Base-by-base conservation (phyloP, 805 yeast species). In the Starmerella apis region DNA sequence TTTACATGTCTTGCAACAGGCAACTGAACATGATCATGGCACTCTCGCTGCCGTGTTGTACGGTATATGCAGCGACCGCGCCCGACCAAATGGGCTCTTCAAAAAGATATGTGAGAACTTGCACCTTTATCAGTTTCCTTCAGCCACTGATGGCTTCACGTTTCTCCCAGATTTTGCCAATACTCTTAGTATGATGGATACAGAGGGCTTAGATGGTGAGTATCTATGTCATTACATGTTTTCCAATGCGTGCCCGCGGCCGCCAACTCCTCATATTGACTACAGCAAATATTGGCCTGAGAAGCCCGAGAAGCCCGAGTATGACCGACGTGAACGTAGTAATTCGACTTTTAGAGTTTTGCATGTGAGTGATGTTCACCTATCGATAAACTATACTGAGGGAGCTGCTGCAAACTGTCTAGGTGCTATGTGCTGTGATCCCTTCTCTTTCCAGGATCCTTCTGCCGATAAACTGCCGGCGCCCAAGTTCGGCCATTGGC, bases 301-400 rank as follows among this genome's bases (percentile, higher is more conserved):
- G 31, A 72, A 68, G 57, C 76, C 63, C 50, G 68, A 2, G 30
- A 53, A 55, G 68, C 46, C 7, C 3, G 3, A n/a, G 13, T 16
- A 5, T 23, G 37, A 23, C 31, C 38, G 16, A 11, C 22, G 9
- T 23, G 37, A 23, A 31, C 38, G n/a, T 16, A 30, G 23, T 50
- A 49, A 20, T 24, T 25, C 71, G 50, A 67, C 71, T 1, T 76
- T 80, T 63, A 76, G 79, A 52, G 86, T 79, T 4, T 67, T 81
- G 53, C 88, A 81, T 57, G 58, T 81, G 28, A 73, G 81, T 18
- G 87, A 81, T 60, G 77, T 81, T 64, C 86, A 81, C 63, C 64
- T 79, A 43, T 77, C 80, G 60, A 63, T 75, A 49, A 75, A 63
- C 49, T 72, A 64, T 64, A 71, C 65, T 54, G 74, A 63, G 50